Evolutionary conservation across 2,329 filamentous ascomycete genomes (phyloP).

Genomic region (Hypoxylon sp.): DNA sequence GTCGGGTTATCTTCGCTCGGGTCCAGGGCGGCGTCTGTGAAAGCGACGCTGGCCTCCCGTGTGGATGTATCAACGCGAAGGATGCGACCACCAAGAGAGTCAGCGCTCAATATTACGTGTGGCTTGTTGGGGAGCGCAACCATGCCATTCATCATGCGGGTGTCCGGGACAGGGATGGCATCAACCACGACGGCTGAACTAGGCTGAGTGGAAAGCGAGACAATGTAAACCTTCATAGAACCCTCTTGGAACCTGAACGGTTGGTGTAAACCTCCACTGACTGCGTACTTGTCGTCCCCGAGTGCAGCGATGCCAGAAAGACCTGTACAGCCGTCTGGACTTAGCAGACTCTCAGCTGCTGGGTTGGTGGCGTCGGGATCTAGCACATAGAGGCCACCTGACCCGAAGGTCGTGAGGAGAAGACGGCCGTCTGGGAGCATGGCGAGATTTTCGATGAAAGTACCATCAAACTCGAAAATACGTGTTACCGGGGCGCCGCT

Average conservation of each 20-base stretch:
- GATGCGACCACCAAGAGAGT: slow-evolving; percentile 40
- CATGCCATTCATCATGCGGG: slow-evolving; percentile 41
- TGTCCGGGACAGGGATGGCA: slow-evolving; percentile 36
- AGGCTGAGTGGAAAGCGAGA: neutral
- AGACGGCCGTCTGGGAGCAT: neutral
- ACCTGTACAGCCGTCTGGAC: neutral
- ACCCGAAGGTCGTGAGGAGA: neutral
- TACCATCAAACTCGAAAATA: neutral
- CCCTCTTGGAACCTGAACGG: neutral
- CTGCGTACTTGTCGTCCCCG: too few species aligned
- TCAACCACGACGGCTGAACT: slow-evolving; percentile 30
- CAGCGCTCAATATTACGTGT: slow-evolving; percentile 38
- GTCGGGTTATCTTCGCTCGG: slow-evolving; percentile 7
- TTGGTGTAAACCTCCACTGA: neutral
- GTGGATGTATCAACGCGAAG: slow-evolving; percentile 38
- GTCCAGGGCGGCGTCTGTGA: slow-evolving; percentile 33
- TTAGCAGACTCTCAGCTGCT: neutral
- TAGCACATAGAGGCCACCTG: neutral
- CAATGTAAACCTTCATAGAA: neutral
- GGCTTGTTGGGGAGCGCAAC: slow-evolving; percentile 39
- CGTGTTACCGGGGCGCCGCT: too few species aligned
- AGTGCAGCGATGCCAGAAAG: neutral
- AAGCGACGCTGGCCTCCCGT: slow-evolving; percentile 29
- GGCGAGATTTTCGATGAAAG: neutral
- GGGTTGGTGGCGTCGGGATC: neutral